Percentiles rank a stretch among this genome's conserved stretches.
Evolutionary conservation across 2,329 filamentous ascomycete genomes (phyloP).

Genomic region (Coniochaeta pulveracea): DNA sequence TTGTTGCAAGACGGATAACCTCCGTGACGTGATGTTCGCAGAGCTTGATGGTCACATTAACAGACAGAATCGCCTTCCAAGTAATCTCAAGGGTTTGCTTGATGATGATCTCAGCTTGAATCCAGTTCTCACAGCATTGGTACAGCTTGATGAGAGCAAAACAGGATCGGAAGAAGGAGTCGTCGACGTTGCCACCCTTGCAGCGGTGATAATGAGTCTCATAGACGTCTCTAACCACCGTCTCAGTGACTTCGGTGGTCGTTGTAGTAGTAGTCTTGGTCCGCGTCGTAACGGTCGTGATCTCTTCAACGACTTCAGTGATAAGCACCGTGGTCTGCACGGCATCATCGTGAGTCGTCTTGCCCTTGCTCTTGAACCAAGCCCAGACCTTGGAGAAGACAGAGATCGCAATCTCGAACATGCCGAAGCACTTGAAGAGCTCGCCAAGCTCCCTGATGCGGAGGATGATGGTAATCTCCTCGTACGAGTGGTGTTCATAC

Average conservation of each 20-base stretch:
- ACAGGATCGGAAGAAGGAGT: constrained; percentile 21
- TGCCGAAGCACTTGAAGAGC: constrained; percentile 20
- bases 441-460: constrained; percentile 23
- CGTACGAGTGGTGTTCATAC: constrained; percentile 23
- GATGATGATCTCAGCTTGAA: constrained; percentile 22
- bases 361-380: constrained; percentile 24
- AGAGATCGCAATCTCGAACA: constrained; percentile 20
- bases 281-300: constrained; percentile 20
- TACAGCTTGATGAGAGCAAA: constrained; percentile 21
- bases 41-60: constrained; percentile 17
- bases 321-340: constrained; percentile 22
- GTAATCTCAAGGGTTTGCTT: constrained; percentile 23
- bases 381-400: constrained; percentile 25
- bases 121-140: constrained; percentile 19
- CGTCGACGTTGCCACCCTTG: constrained; percentile 20
- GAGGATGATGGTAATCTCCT: constrained; percentile 20
- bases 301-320: constrained; percentile 26
- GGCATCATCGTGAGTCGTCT: constrained; percentile 20
- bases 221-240: constrained; percentile 21
- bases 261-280: constrained; percentile 22
- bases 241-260: constrained; percentile 22
- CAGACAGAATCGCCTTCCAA: constrained; percentile 24
- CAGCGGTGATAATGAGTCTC: constrained; percentile 23
- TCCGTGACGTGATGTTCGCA: constrained; percentile 19
- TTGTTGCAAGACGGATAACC: constrained; percentile 19